These are phyloP conservation scores for Fusarium sacchari DNA, from an alignment of 2,329 filamentous ascomycete genomes.

Conservation along the genomic window DNA sequence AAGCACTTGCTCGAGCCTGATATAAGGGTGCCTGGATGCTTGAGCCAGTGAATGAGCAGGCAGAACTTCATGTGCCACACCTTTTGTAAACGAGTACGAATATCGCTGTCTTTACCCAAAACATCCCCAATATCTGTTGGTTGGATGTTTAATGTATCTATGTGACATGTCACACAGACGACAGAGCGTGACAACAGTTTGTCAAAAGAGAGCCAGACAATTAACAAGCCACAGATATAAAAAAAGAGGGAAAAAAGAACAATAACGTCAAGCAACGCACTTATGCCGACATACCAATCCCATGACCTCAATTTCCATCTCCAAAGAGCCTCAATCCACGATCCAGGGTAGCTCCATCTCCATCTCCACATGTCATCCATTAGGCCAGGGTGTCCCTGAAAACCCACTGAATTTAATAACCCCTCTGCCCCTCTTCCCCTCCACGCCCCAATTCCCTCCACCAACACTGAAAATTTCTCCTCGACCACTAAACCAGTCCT, in stretches of 20 bases:
- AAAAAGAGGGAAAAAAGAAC: fast-evolving
- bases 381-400: constrained; percentile 17
- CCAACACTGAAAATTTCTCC: background rate
- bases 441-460: background rate
- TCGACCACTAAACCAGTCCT: background rate
- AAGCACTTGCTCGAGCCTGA: background rate
- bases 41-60: background rate
- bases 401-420: constrained; percentile 19
- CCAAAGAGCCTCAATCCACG: background rate
- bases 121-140: background rate
- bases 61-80: background rate
- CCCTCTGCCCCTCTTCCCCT: background rate
- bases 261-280: fast-evolving
- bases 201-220: fast-evolving
- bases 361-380: background rate
- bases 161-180: fast-evolving
- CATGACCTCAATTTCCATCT: background rate
- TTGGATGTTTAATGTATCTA: fast-evolving
- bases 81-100: background rate
- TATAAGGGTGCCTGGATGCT: background rate
- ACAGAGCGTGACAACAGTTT: too few relatives aligned
- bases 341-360: background rate
- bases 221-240: fast-evolving
- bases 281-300: background rate
- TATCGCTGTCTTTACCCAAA: too few relatives aligned